phyloP scores from a whole-genome alignment of 305 asterid genomes.

The Caryopteris hybrid region DNA sequence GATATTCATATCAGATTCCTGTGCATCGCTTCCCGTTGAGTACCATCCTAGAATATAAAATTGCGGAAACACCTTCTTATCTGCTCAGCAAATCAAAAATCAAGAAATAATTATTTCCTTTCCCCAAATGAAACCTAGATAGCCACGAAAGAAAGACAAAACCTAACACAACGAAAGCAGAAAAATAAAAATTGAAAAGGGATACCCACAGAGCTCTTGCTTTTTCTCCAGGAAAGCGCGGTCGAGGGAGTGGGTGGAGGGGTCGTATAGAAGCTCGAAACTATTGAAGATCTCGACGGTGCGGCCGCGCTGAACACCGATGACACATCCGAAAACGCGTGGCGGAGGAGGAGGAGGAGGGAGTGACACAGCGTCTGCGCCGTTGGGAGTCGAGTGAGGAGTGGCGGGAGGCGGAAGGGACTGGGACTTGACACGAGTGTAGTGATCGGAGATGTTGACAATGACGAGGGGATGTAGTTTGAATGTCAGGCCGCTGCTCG shows the following conservation, averaged over 20 bases:
- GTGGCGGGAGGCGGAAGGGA: slow-evolving; percentile 39
- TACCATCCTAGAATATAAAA: slow-evolving; percentile 95
- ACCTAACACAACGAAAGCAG: neutral
- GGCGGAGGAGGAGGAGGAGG: slow-evolving; percentile 29
- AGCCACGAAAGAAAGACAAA: neutral
- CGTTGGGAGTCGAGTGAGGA: slow-evolving; percentile 32
- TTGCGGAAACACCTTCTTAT: slow-evolving; percentile 93
- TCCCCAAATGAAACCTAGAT: neutral
- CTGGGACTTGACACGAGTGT: slow-evolving; percentile 87
- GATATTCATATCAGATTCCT: slow-evolving; percentile 82
- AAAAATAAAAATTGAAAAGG: neutral
- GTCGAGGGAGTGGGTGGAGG: slow-evolving; percentile 60
- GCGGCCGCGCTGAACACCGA: slow-evolving; percentile 93
- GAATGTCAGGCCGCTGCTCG: slow-evolving; percentile 93
- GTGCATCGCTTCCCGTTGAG: slow-evolving; percentile 91
- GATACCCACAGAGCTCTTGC: slow-evolving; percentile 78
- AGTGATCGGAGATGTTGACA: slow-evolving; percentile 93
- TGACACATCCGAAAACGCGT: slow-evolving; percentile 92
- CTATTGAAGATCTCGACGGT: slow-evolving; percentile 97
- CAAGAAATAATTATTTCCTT: neutral
- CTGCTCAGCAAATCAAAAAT: slow-evolving; percentile 38
- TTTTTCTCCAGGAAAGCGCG: slow-evolving; percentile 84
- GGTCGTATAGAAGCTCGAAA: slow-evolving; percentile 81
- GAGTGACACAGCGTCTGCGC: slow-evolving; percentile 24
- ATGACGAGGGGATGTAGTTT: slow-evolving; percentile 95